Conservation (phyloP, 78 protist genomes). For the Protostelium mycophagum region DNA sequence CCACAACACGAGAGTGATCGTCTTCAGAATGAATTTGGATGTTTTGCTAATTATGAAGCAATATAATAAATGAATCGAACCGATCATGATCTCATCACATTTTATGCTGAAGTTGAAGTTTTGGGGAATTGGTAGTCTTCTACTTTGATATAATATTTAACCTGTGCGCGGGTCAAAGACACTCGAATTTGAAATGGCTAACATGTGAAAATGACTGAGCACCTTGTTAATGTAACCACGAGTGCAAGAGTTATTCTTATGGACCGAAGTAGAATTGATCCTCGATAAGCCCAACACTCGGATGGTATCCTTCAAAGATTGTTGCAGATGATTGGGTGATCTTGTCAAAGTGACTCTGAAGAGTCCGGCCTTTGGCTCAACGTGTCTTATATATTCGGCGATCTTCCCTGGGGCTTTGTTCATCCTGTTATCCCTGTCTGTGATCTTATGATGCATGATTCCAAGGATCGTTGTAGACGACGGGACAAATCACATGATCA, state of each 20-base stretch:
- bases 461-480: too few relatives aligned
- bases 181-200: background rate
- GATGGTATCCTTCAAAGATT: background rate
- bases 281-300: background rate
- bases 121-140: background rate
- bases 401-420: too few relatives aligned
- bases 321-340: background rate
- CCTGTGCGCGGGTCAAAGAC: background rate
- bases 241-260: background rate
- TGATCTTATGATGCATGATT: too few relatives aligned
- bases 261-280: background rate
- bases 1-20: background rate
- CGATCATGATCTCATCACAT: too few relatives aligned
- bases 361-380: background rate
- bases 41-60: too few relatives aligned
- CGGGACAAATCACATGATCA: too few relatives aligned
- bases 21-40: background rate
- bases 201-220: background rate
- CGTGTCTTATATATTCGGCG: background rate
- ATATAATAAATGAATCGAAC: too few relatives aligned
- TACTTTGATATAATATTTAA: background rate
- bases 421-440: too few relatives aligned
- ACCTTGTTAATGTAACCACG: background rate
- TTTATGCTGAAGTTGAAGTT: too few relatives aligned
- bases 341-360: background rate